phyloP scores from a whole-genome alignment of 139 green algal genomes.

The Chlorella sp. region DNA sequence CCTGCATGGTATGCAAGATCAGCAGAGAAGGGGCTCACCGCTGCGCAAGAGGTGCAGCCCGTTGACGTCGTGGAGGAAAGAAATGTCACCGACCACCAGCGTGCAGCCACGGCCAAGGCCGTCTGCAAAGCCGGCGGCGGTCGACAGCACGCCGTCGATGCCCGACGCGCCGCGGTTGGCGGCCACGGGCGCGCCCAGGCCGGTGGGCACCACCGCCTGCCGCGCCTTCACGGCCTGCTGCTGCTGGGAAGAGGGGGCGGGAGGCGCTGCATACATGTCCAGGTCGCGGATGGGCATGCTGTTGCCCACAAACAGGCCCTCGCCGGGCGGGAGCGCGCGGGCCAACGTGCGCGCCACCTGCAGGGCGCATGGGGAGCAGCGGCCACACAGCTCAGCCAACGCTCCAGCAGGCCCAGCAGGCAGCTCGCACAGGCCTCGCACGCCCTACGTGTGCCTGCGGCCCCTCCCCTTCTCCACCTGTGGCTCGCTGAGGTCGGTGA shows the following conservation, averaged over 20 bases:
- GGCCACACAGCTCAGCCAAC: no score
- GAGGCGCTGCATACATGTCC: constrained; percentile 85
- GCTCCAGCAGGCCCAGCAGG: no score
- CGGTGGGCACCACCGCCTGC: constrained; percentile 15
- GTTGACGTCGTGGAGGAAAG: constrained; percentile 98
- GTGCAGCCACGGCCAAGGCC: constrained; percentile 78
- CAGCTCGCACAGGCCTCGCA: no score
- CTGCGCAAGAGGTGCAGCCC: constrained; percentile 86
- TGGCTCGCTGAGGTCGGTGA: constrained; percentile 64
- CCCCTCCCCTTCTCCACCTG: no score
- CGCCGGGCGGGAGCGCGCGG: constrained; percentile 39
- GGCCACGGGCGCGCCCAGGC: constrained; percentile 55
- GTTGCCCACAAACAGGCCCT: constrained; percentile 96
- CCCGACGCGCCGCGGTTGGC: constrained; percentile 94
- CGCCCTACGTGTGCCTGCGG: no score
- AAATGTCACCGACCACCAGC: constrained; percentile 94
- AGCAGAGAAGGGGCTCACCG: constrained; percentile 32
- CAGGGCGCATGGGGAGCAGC: no score
- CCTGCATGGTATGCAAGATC: no score
- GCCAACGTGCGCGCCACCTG: constrained; percentile 63
- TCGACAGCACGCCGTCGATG: constrained; percentile 96
- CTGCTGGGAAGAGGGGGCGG: neutral
- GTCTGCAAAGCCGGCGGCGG: constrained; percentile 89
- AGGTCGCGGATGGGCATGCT: constrained; percentile 98
- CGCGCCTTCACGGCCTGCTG: neutral